Evolutionary conservation across 495 filamentous ascomycete species (phyloP), one percentile per base, ranked within the genome.

Genomic region (Jackrogersella multiformis): DNA sequence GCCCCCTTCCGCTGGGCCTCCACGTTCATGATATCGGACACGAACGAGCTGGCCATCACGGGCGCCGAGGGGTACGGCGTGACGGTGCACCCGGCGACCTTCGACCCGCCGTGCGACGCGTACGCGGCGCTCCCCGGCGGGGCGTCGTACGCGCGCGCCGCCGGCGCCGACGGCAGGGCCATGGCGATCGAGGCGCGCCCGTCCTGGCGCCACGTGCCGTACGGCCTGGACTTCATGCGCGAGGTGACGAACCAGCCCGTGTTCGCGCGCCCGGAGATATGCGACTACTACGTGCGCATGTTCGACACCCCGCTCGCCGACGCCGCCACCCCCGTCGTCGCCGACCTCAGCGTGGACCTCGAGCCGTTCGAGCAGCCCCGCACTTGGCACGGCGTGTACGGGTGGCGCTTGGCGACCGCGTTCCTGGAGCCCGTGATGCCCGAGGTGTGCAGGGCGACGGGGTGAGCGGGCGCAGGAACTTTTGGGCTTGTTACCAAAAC

Each of bases 221-320:
- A 76, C 55, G 69, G 76, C 0, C 51, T 81, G 35, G 68, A 70
- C 2, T 72, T 80, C 18, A 74, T 81, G 54, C 69, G 62, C 35
- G 79, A 78, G 55, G 70, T 80, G 21, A 81, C 79, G 6, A 81
- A 79, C 70, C 79, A 81, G 55, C 78, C 77, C 12, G 77, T 71
- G 12, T 81, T 80, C 59, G 75, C 76, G 28, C 75, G 76, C 53
- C 68, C 73, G 0, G 58, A 56, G 1, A 44, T 69, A 0, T 81
- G 79, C 66, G 78, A 80, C 60, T 73, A 78, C 48, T 79, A 78
- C 70, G 69, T 70, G 44, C 73, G 79, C 0, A 52, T 80, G 16
- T 81, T 78, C 67, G 74, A 80, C 64, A 78, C 78, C 9, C 53
- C 74, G 62, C 74, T 80, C n/a, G 42, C 59, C 20, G 74, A 64